Percentiles rank a stretch among this genome's conserved stretches.
Conservation (phyloP, 768 basidiomycete species). For the Suillus fuscotomentosus region DNA sequence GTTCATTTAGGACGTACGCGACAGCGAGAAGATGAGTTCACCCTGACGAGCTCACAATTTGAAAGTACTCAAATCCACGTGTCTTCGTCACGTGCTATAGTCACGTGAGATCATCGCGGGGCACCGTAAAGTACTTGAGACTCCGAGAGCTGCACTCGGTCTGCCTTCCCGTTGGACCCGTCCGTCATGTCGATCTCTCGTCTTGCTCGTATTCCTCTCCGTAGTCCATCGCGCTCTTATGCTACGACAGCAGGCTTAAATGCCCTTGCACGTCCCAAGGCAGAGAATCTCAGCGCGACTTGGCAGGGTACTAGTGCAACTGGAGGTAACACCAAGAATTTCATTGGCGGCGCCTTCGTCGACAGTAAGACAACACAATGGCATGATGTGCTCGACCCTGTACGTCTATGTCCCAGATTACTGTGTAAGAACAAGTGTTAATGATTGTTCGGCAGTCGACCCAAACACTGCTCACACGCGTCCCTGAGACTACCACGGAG, state of each 20-base stretch:
- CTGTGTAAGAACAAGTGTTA: not conserved
- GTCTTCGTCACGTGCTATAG: slow-evolving; percentile 6
- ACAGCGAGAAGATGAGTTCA: not conserved
- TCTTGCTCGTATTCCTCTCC: slow-evolving; percentile 14
- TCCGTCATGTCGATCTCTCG: slow-evolving; percentile 24
- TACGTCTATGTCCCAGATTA: slow-evolving; percentile 37
- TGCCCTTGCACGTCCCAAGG: slow-evolving; percentile 55
- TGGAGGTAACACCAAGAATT: slow-evolving; percentile 90
- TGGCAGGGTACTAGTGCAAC: slow-evolving; percentile 89
- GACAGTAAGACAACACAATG: slow-evolving; percentile 77
- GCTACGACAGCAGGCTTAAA: slow-evolving; percentile 52
- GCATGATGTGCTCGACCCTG: slow-evolving; percentile 90
- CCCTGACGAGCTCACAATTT: slow-evolving; percentile 4
- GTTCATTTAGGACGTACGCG: not conserved
- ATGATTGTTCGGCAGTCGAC: slow-evolving; percentile 58
- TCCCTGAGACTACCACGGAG: slow-evolving; percentile 79
- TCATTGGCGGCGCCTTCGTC: slow-evolving; percentile 86
- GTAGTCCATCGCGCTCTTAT: slow-evolving; percentile 33
- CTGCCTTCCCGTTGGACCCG: slow-evolving; percentile 1
- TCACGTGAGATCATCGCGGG: slow-evolving; percentile 4
- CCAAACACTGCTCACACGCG: slow-evolving; percentile 83
- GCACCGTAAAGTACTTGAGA: not conserved
- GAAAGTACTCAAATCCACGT: not conserved
- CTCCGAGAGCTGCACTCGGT: not conserved
- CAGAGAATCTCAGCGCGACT: slow-evolving; percentile 65